phyloP scores from a whole-genome alignment of 164 flowering plant species.

The Taxillus chinensis region DNA sequence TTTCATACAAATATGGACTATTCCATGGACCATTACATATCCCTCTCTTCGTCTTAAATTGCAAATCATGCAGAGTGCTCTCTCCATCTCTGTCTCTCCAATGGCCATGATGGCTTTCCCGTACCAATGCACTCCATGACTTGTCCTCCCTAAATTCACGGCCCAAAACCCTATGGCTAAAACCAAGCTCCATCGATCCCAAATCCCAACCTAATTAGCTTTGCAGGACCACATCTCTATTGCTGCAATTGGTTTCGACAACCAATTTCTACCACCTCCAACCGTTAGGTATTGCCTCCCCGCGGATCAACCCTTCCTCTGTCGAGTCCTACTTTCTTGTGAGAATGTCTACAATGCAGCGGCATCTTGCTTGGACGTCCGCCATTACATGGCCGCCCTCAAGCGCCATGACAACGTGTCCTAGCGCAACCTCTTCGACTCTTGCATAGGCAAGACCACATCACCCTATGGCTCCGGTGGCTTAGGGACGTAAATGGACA shows the following conservation, averaged over 20 bases:
- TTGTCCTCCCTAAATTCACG: no score
- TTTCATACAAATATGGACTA: no score
- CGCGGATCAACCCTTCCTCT: slow-evolving; percentile 30
- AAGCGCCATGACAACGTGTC: slow-evolving; percentile 50
- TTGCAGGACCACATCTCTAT: slow-evolving; percentile 3
- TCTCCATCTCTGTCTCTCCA: no score
- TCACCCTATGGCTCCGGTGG: slow-evolving; percentile 96
- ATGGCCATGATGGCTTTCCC: no score
- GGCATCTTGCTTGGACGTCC: slow-evolving; percentile 78
- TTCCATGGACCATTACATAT: no score
- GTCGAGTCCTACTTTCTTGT: slow-evolving; percentile 71
- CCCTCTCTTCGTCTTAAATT: no score
- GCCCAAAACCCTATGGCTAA: no score
- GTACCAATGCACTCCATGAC: no score
- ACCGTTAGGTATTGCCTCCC: slow-evolving; percentile 34
- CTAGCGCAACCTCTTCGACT: slow-evolving; percentile 71
- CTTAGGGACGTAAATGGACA: no score
- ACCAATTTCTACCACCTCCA: slow-evolving; percentile 8
- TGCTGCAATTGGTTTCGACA: slow-evolving; percentile 9
- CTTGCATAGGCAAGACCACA: slow-evolving; percentile 67
- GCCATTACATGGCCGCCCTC: slow-evolving; percentile 68
- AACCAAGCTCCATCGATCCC: neutral
- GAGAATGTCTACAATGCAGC: slow-evolving; percentile 85
- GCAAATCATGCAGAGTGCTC: no score
- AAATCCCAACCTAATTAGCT: no score